phyloP scores from a whole-genome alignment of 257 asterid species.

The Salvia miltiorrhiza region DNA sequence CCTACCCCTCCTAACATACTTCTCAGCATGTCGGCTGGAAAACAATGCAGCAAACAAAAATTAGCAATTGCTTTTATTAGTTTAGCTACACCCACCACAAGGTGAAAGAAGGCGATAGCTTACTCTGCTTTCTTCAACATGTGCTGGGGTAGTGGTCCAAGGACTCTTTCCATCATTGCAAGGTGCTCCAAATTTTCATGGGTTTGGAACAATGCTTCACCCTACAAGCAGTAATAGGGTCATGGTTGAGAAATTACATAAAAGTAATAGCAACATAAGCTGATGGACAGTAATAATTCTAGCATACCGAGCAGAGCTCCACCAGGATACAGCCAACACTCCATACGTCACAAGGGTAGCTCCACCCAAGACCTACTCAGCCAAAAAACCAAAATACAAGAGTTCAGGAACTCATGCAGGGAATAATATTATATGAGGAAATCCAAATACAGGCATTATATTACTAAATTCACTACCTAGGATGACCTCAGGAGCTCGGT shows the following conservation, averaged over 20 bases:
- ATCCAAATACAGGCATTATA: not conserved
- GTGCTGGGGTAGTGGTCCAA: conserved; percentile 74
- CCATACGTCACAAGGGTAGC: conserved; percentile 88
- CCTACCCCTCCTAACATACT: conserved; percentile 66
- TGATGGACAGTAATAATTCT: too few species aligned
- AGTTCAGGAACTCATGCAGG: not conserved
- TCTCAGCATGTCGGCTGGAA: conserved; percentile 69
- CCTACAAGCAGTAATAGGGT: conserved; percentile 34
- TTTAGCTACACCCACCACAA: too few species aligned
- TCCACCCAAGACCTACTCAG: conserved; percentile 74
- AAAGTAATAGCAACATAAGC: not conserved
- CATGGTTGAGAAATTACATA: not conserved
- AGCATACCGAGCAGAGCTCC: conserved; percentile 83
- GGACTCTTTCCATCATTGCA: conserved; percentile 94
- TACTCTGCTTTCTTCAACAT: conserved; percentile 82
- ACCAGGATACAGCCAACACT: conserved; percentile 89
- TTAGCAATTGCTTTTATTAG: not conserved
- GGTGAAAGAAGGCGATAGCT: conserved; percentile 1
- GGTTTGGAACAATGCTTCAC: conserved; percentile 85
- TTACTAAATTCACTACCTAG: conserved; percentile 39
- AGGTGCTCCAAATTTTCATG: conserved; percentile 93
- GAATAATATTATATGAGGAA: not conserved
- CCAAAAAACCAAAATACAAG: not conserved
- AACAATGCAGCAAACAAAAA: not conserved
- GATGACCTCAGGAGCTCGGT: conserved; percentile 93